phyloP scores from a whole-genome alignment of 1,139 yeast genomes.

The Diutina neorugosa region DNA sequence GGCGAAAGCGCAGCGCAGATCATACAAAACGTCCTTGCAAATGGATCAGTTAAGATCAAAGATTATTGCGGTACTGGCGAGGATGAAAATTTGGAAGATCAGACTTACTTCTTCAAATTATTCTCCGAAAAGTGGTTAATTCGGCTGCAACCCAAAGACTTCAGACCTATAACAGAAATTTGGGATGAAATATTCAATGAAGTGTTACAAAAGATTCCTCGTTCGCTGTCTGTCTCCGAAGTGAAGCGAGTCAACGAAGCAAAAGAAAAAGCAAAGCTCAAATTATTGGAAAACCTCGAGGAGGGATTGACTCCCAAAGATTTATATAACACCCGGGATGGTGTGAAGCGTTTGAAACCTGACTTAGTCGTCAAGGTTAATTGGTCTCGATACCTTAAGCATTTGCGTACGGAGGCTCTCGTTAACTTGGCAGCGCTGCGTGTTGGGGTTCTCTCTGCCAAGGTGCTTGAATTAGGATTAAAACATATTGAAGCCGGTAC shows the following conservation, averaged over 20 bases:
- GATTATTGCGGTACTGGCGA: constrained; percentile 37
- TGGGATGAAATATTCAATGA: constrained; percentile 46
- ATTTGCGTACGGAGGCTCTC: constrained; percentile 53
- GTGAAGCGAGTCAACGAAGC: constrained; percentile 56
- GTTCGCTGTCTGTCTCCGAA: constrained; percentile 41
- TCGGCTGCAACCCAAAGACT: constrained; percentile 29
- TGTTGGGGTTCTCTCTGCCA: constrained; percentile 58
- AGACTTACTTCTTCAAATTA: constrained; percentile 30
- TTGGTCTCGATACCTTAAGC: constrained; percentile 54
- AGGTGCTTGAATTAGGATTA: constrained; percentile 51
- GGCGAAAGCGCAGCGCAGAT: constrained; percentile 51
- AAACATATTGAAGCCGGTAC: constrained; percentile 44
- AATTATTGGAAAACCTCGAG: constrained; percentile 21
- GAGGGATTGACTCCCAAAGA: constrained; percentile 16
- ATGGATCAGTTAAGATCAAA: constrained; percentile 51
- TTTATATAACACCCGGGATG: constrained; percentile 19
- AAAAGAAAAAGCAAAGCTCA: constrained; percentile 43
- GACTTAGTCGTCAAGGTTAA: constrained; percentile 49
- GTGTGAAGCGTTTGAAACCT: constrained; percentile 32
- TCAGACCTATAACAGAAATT: constrained; percentile 39
- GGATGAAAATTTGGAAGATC: constrained; percentile 19
- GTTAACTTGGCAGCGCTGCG: constrained; percentile 53
- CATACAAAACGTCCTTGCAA: constrained; percentile 52
- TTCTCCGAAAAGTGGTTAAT: constrained; percentile 47
- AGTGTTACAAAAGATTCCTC: constrained; percentile 37